Base-by-base conservation (phyloP, 2,329 filamentous ascomycete species). In the Geosmithia morbida region DNA sequence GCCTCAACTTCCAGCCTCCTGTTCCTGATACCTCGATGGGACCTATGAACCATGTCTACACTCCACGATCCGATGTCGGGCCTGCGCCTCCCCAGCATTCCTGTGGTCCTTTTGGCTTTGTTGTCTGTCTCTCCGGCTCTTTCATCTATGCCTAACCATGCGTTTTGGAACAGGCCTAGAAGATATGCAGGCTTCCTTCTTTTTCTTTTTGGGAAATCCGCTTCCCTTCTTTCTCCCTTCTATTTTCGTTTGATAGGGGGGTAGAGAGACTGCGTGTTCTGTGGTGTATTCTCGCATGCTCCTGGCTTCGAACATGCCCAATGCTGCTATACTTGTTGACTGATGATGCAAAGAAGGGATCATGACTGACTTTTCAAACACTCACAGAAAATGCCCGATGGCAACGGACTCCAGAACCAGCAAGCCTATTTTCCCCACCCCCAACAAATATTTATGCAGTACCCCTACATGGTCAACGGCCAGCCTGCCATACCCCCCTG, bases 1-100 rank as follows among this genome's bases (percentile, higher is more conserved):
- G 70, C 47, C 57, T 72, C 45, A 70, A 75, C 57, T 79, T 74
- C 54, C 72, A 79, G 55, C 77, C 77, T 1, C 75, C 72, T 26
- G 73, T 77, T 16, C 74, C 75, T 3, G 73, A 77, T 53, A 77
- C 75, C 16, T 72, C 70, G 42, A 67, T 70, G 56, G 77, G 77
- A 3, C 69, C 74, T 2, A 72, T 74, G 49, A 56, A 67, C 26
- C 75, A 81, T 52, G 67, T 68, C 18, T 80, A 78, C 53, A 61
- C 73, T 46, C 76, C 77, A 51, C 74, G 73, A 42, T 66, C 65
- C 53, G 75, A 78, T 54, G 59, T 55, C 42, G 57, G 57, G 26
- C 46, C 57, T 41, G 51, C 19, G 11, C 11, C 43, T 43, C 41
- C 17, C 40, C 45, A 47, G 44, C 48, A 44, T 33, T 16, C 41